Evolutionary conservation across 1,139 yeast genomes (phyloP), one percentile per base, ranked within the genome.

Genomic region (Kodamaea ohmeri): DNA sequence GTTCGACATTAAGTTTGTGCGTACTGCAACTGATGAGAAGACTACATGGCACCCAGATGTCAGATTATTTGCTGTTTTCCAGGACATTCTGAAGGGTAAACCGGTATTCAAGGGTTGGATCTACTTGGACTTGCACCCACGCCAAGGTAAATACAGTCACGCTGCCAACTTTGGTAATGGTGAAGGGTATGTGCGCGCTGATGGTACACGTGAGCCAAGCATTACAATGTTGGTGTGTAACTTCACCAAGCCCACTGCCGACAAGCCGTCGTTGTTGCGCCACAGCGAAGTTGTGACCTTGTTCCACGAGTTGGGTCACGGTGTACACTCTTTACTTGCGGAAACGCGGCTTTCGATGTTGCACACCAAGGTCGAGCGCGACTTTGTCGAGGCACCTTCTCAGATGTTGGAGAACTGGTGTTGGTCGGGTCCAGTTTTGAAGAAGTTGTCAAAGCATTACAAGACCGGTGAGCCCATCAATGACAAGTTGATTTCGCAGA

Each of bases 271-370:
- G 1, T 66, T 87, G 47, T 71, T 87, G 50, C 82, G 82, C 53
- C 95, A 86, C 56, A 70, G 69, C 45, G 95, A 87, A 58, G 88
- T 87, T 4, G 80, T 80, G 19, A 87, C 95, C 0, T 82, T 87
- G 51, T 87, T 87, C 80, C 96, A 87, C 55, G 96, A 87, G 61
- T 71, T 86, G 50, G 96, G 96, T 20, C 96, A 87, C 55, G 96
- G 95, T 40, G 82, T 87, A 41, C 96, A 87, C 60, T 85, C 79
- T 47, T 65, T 86, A 31, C 72, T 86, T 42, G 84, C 90, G 6
- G 68, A 73, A 43, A 82, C 90, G 34, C 68, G 65, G 42, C 80
- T 76, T 49, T 71, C 83, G 1, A 69, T 81, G 44, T 85, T 85
- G 62, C 84, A 81, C 52, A 81, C 89, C 19, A 67, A 75, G 32